Evolutionary conservation across 352 stramenopile genomes (phyloP).

Genomic region (Globisporangium okanoganense): DNA sequence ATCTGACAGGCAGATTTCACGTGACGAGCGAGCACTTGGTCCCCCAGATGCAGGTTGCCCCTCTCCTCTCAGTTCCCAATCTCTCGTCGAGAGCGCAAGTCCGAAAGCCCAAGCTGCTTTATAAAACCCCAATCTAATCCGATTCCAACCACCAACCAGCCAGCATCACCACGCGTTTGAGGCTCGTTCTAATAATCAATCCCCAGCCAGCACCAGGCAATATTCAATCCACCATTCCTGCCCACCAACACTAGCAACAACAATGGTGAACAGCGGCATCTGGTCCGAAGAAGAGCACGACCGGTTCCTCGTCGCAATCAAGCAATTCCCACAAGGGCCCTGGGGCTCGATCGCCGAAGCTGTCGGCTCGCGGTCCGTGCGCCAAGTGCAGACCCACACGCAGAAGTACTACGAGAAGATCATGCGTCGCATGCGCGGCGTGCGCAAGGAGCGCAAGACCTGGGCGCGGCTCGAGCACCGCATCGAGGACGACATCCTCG

Average conservation of each 20-base stretch:
- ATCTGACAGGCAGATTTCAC: background rate
- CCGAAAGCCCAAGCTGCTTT: background rate
- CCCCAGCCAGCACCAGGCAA: background rate
- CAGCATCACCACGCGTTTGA: background rate
- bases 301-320: conserved; percentile 22
- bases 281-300: conserved; percentile 34
- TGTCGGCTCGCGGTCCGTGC: conserved; percentile 22
- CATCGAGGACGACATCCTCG: conserved; percentile 22
- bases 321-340: conserved; percentile 22
- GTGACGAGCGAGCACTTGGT: no score
- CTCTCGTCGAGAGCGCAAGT: background rate
- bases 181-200: background rate
- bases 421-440: conserved; percentile 20
- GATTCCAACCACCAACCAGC: background rate
- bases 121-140: background rate
- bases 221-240: background rate
- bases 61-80: background rate
- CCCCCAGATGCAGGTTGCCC: background rate
- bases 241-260: background rate
- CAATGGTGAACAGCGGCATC: conserved; percentile 12
- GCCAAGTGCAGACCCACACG: no score
- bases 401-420: conserved; percentile 21
- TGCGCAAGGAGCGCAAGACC: conserved; percentile 26
- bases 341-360: conserved; percentile 20
- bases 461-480: conserved; percentile 18